Evolutionary conservation across 495 filamentous ascomycete genomes (phyloP).

Genomic region (Penicillium herquei): DNA sequence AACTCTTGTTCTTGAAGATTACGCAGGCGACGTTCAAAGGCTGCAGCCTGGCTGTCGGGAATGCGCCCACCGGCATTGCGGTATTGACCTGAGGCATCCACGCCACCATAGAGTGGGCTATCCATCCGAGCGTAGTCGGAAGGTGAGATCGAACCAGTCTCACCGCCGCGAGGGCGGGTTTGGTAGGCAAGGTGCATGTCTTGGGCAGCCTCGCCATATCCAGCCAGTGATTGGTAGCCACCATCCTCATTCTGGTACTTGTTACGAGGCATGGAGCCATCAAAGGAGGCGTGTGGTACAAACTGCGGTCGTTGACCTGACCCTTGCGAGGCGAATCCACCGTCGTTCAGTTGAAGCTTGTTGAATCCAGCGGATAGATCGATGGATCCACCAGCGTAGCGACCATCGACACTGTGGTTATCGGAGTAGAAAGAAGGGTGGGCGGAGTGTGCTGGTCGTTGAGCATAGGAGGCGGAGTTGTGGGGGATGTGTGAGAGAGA

Average conservation of each 20-base stretch:
- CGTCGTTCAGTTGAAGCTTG: constrained; percentile 38
- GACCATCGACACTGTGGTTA: constrained; percentile 32
- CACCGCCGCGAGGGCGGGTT: constrained; percentile 26
- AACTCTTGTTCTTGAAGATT: constrained; percentile 51
- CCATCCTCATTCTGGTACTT: constrained; percentile 34
- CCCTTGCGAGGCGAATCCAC: constrained; percentile 19
- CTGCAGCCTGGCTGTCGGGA: constrained; percentile 38
- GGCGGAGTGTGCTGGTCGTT: constrained; percentile 33
- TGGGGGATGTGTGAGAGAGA: constrained; percentile 37
- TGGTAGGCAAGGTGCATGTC: constrained; percentile 35
- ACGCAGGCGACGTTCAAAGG: constrained; percentile 50
- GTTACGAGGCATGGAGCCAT: constrained; percentile 30
- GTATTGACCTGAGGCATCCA: constrained; percentile 40
- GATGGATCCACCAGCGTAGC: constrained; percentile 30
- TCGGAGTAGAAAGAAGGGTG: constrained; percentile 45
- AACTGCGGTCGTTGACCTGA: constrained; percentile 28
- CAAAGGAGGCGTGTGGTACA: constrained; percentile 32
- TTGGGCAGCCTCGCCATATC: constrained; percentile 24
- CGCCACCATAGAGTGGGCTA: constrained; percentile 57
- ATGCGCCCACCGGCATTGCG: constrained; percentile 41
- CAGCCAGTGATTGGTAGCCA: constrained; percentile 24
- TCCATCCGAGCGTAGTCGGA: constrained; percentile 56
- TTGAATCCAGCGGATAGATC: constrained; percentile 33
- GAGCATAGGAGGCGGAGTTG: constrained; percentile 39
- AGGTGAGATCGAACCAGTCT: constrained; percentile 48